These are phyloP conservation scores for Patellifolia procumbens DNA, from an alignment of 179 eudicot genomes.

Conservation along the genomic window DNA sequence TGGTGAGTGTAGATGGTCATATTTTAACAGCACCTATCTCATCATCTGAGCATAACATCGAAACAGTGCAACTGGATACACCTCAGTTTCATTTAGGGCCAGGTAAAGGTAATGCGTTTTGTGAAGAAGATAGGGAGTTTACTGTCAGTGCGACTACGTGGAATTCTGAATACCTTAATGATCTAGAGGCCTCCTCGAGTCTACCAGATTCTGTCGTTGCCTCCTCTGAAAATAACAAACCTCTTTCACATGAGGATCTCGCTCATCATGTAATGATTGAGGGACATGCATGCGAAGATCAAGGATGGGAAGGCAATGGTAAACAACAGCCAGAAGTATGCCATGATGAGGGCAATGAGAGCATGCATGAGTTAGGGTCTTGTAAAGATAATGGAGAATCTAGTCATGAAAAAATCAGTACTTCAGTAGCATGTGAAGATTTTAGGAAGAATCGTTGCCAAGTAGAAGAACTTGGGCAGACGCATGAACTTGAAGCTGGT, in stretches of 20 bases:
- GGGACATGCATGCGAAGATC: constrained; percentile 22
- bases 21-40: constrained; percentile 86
- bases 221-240: constrained; percentile 22
- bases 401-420: neutral
- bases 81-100: constrained; percentile 89
- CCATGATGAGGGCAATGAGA: constrained; percentile 16
- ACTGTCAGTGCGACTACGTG: constrained; percentile 45
- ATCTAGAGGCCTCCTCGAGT: constrained; percentile 36
- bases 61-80: constrained; percentile 53
- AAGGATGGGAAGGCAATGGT: constrained; percentile 10
- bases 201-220: constrained; percentile 30
- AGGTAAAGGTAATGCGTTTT: constrained; percentile 56
- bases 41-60: constrained; percentile 55
- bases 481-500: constrained; percentile 14
- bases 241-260: constrained; percentile 17
- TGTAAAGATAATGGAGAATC: constrained; percentile 16
- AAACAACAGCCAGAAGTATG: constrained; percentile 4
- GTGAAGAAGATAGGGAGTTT: constrained; percentile 48
- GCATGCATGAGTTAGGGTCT: neutral
- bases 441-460: neutral
- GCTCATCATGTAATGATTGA: constrained; percentile 2
- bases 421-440: neutral
- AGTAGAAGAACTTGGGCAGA: constrained; percentile 23
- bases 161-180: constrained; percentile 48
- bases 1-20: constrained; percentile 96